A percentile compares a stretch with the other conserved stretches of the same genome.
These are phyloP conservation scores for Dictyostelium purpureum DNA, from an alignment of 78 protist species.

Conservation along the genomic window DNA sequence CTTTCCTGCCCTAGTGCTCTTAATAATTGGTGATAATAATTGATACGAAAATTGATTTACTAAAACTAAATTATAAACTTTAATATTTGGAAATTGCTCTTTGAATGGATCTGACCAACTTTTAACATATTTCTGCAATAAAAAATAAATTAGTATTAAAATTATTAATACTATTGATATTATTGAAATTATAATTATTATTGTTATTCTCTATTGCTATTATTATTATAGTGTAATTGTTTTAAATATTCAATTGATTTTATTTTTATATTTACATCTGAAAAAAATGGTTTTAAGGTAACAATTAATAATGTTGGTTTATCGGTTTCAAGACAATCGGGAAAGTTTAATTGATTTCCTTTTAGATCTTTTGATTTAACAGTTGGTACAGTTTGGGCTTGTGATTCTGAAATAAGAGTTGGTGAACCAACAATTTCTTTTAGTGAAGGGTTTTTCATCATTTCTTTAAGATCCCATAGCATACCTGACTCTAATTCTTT, in stretches of 20 bases:
- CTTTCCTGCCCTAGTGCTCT: neutral
- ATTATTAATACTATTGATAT: neutral
- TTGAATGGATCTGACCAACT: constrained; percentile 68
- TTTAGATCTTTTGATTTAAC: constrained; percentile 10
- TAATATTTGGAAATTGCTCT: constrained; percentile 11
- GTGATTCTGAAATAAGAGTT: neutral
- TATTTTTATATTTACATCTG: neutral
- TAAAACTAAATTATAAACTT: constrained; percentile 3
- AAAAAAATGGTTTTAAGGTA: constrained; percentile 36
- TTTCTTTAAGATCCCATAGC: constrained; percentile 46
- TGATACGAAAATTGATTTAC: constrained; percentile 17
- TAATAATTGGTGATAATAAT: constrained; percentile 24
- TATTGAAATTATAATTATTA: neutral
- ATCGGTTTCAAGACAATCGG: neutral
- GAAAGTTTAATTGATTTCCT: constrained; percentile 14
- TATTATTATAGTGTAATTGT: neutral
- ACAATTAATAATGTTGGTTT: constrained; percentile 21
- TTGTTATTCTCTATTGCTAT: neutral
- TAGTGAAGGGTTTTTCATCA: constrained; percentile 39
- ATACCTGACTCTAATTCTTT: constrained; percentile 57
- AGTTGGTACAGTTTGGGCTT: neutral
- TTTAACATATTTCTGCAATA: constrained; percentile 1
- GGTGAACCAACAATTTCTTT: constrained; percentile 42
- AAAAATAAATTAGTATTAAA: neutral
- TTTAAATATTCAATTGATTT: too few species aligned